Evolutionary conservation across 345 rosid genomes (phyloP), one percentile per base, ranked within the genome.

Genomic region (Heritiera littoralis): DNA sequence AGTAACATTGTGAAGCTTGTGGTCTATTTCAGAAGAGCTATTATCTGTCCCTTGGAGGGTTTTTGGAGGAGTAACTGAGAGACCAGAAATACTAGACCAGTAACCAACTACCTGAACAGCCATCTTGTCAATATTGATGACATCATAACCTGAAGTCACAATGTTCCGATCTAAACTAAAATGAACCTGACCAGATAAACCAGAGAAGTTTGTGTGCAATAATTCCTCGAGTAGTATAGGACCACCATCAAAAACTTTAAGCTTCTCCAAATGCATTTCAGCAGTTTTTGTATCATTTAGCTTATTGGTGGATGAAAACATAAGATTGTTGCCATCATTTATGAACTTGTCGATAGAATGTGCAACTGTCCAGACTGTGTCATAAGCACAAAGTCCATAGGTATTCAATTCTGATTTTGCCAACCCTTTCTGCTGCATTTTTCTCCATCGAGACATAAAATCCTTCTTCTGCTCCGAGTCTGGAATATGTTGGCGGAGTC

Each of bases 291-390:
- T 60, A 58, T 81, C 77, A 77, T 63, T 63, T 72, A 91, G 81
- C 77, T 77, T 80, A n/a, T 80, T 77, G 14, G 77, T 87, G 69
- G 69, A 82, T 60, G 94, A 86, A 87, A 95, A 95, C 0, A 89
- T 89, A 81, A 90, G 60, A 76, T 86, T 92, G 72, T 83, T 81
- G 68, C 80, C 82, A 72, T 83, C 87, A 46, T 87, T 85, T 46
- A 92, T 74, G 73, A 89, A 84, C 77, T 81, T 84, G 80, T 91
- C 89, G 2, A 93, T 78, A 1, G 97, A 86, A 28, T 20, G 72
- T 28, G 99, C 99, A 74, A 91, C 87, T 71, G 80, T 69, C 99
- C 99, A 93, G 74, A 95, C 90, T 3, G 97, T 89, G 86, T 95
- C 99, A 83, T 93, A 95, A 55, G 99, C 98, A 80, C 82, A 89